Base-by-base conservation (phyloP, 2,329 filamentous ascomycete genomes). In the Exophiala calicioides region DNA sequence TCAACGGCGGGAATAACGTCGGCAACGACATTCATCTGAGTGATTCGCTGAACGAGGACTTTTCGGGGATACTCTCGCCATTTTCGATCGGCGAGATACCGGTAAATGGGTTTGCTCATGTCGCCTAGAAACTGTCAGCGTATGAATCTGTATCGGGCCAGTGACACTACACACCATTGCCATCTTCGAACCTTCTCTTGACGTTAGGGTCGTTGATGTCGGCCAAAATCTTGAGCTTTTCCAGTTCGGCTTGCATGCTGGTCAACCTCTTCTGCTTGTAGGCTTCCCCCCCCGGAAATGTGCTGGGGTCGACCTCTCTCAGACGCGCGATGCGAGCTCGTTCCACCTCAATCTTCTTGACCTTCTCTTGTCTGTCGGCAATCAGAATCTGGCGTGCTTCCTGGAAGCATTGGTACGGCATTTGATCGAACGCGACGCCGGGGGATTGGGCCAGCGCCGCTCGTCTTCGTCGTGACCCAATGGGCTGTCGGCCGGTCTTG, bases 381-480 rank as follows among this genome's bases (percentile, higher is more conserved):
- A 82, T 77, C 45, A 98, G 74, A 37, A 97, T 71, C 65, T 89
- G 88, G 54, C 90, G 82, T 30, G 93, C 93, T 72, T 96, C 90
- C 71, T 98, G 93, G 74, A 97, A 98, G 70, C 88, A 93, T 77
- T 97, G 91, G 72, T 94, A 98, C 13, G 93, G 93, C 58, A 98
- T 75, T 65, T 91, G 86, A 73, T 95, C 89, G 65, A 98, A 96
- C 19, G 90, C 89, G 38, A 95, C 73, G 60, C 85, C 79, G 53
- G 77, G 55, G 73, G 79, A 60, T 73, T 80, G 61, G 77, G 72
- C 81, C 51, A 90, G 68, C 20, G 86, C 86, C 20, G 82, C 80
- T 65, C 91, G 85, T 54, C 90, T 85, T 75, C 90, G 82, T 59
- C 90, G 83, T 34, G 90, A 95, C 39, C 90, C 90, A 60, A 95